A percentile compares a stretch with the other conserved stretches of the same genome.
phyloP scores from a whole-genome alignment of 2,329 filamentous ascomycete species.

The Magnaporthales sp. region DNA sequence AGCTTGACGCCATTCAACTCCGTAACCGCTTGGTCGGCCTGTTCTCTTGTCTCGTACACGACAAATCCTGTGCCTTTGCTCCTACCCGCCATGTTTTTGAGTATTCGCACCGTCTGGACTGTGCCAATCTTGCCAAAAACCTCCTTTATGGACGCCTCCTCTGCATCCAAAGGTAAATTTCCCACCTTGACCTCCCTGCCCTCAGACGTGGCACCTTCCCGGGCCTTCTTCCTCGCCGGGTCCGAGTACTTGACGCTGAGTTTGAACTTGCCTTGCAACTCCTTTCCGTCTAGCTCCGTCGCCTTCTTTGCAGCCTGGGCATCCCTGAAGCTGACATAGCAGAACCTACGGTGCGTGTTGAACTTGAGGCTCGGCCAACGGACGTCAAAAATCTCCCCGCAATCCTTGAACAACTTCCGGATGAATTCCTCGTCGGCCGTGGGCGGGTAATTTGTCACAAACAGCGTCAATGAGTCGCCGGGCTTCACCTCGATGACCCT shows the following conservation, averaged over 20 bases:
- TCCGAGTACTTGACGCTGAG: conserved; percentile 79
- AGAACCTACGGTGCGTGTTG: conserved; percentile 84
- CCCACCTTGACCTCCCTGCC: conserved; percentile 77
- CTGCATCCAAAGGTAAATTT: conserved; percentile 53
- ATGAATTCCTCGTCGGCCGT: conserved; percentile 64
- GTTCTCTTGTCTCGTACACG: conserved; percentile 62
- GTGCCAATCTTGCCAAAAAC: conserved; percentile 69
- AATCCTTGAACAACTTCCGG: conserved; percentile 59
- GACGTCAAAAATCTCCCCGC: conserved; percentile 75
- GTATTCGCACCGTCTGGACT: conserved; percentile 63
- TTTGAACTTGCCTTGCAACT: conserved; percentile 59
- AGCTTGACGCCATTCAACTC: conserved; percentile 65
- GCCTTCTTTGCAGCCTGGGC: conserved; percentile 61
- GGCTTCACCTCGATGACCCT: conserved; percentile 65
- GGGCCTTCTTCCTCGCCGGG: conserved; percentile 66
- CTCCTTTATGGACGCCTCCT: conserved; percentile 60
- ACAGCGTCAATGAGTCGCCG: conserved; percentile 74
- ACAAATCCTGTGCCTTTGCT: conserved; percentile 76
- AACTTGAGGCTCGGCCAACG: conserved; percentile 87
- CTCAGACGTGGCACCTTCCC: conserved; percentile 75
- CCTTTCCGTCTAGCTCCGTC: conserved; percentile 60
- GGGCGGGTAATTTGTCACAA: conserved; percentile 82
- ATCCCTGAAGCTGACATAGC: conserved; percentile 83
- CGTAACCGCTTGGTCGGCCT: conserved; percentile 56
- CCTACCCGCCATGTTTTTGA: conserved; percentile 57